A percentile compares a stretch with the other conserved stretches of the same genome.
These are phyloP conservation scores for Monotropa hypopitys DNA, from an alignment of 179 eudicot genomes.

Conservation along the genomic window DNA sequence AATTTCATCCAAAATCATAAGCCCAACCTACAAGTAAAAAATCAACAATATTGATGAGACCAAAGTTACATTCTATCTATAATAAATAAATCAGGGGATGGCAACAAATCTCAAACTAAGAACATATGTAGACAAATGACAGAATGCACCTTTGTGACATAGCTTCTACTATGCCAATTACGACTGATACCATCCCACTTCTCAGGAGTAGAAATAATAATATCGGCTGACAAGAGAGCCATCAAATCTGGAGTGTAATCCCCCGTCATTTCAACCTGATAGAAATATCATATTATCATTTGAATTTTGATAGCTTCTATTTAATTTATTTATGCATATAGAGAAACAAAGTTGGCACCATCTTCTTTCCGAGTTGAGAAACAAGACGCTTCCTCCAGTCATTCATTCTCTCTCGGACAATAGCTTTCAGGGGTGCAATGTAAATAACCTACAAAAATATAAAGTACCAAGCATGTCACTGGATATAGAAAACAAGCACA, in stretches of 20 bases:
- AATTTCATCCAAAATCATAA: constrained; percentile 95
- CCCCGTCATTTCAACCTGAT: constrained; percentile 99
- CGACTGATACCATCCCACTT: constrained; percentile 99
- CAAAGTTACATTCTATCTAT: background rate
- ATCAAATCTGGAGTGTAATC: constrained; percentile 87
- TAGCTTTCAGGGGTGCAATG: constrained; percentile 95
- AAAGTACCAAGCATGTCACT: background rate
- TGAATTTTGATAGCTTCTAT: background rate
- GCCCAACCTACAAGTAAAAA: constrained; percentile 61
- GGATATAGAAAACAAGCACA: background rate
- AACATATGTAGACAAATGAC: background rate
- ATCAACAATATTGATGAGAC: constrained; percentile 10
- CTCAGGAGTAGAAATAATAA: constrained; percentile 95
- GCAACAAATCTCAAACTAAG: background rate
- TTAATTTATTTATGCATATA: background rate
- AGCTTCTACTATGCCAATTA: constrained; percentile 91
- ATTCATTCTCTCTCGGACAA: constrained; percentile 92
- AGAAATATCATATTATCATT: constrained; percentile 8
- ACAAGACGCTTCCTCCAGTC: constrained; percentile 89
- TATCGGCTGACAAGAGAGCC: constrained; percentile 92
- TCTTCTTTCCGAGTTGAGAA: constrained; percentile 71
- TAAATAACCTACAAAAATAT: constrained; percentile 61
- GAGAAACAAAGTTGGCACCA: constrained; percentile 34
- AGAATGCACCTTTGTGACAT: constrained; percentile 69
- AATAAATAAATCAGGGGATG: constrained; percentile 1